phyloP scores from a whole-genome alignment of 768 basidiomycete species.

The Amanita polypyramis region DNA sequence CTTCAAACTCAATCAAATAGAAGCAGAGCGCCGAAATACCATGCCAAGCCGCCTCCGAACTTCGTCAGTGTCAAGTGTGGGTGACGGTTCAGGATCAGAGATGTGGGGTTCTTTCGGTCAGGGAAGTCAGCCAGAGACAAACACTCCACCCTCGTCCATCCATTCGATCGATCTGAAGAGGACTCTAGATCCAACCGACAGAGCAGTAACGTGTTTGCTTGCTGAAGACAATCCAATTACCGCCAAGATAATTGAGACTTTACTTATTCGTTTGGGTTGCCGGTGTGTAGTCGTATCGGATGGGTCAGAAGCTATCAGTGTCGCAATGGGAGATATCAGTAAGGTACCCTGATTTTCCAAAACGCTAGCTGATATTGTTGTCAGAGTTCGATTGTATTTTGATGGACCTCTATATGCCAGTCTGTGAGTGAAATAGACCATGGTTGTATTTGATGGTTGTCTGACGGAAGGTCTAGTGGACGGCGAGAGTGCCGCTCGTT shows the following conservation, averaged over 20 bases:
- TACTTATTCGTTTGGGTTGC: conserved; percentile 89
- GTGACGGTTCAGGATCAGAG: conserved; percentile 72
- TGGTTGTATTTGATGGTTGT: not conserved
- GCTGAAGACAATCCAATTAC: conserved; percentile 99
- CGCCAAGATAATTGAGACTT: conserved; percentile 92
- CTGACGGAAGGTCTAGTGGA: conserved; percentile 48
- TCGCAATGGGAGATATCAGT: conserved; percentile 98
- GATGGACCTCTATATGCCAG: conserved; percentile 94
- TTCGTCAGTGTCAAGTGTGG: conserved; percentile 74
- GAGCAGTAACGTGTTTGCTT: conserved; percentile 86
- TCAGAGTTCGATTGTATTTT: conserved; percentile 92
- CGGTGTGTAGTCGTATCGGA: conserved; percentile 93
- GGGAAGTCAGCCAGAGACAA: conserved; percentile 43
- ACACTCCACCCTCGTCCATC: conserved; percentile 78
- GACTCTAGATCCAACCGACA: conserved; percentile 69
- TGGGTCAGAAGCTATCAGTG: conserved; percentile 93
- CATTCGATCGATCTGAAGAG: conserved; percentile 73
- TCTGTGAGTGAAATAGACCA: conserved; percentile 42
- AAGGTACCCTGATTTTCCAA: conserved; percentile 23
- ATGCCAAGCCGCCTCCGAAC: conserved; percentile 85
- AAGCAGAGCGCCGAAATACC: conserved; percentile 67
- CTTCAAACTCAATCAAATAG: conserved; percentile 77
- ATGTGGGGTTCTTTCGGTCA: conserved; percentile 53
- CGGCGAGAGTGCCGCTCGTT: conserved; percentile 92
- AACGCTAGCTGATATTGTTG: conserved; percentile 13